Percentiles rank a stretch among this genome's conserved stretches.
phyloP scores from a whole-genome alignment of 768 basidiomycete genomes.

The Kwoniella sp. region DNA sequence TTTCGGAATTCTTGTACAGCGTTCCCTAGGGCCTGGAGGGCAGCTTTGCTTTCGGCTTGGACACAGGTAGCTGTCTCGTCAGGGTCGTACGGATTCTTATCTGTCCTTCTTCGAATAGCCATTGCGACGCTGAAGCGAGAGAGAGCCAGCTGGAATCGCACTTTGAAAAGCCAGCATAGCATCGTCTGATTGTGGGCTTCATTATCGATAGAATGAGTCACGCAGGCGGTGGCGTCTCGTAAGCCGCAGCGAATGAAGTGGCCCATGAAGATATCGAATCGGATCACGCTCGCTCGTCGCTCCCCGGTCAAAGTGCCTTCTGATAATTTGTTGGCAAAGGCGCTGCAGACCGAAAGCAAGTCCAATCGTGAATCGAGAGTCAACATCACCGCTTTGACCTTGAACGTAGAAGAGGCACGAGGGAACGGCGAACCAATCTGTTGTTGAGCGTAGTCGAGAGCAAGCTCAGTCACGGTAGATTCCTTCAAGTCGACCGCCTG shows the following conservation, averaged over 20 bases:
- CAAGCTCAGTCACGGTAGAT: neutral
- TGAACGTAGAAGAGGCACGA: neutral
- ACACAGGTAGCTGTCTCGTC: neutral
- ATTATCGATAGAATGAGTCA: neutral
- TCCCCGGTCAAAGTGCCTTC: neutral
- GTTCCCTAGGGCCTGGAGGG: neutral
- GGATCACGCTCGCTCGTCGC: neutral
- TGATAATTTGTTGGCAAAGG: neutral
- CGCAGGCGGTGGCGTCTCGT: neutral
- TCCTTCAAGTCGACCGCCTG: neutral
- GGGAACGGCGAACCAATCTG: neutral
- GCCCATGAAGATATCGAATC: neutral
- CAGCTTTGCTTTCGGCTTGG: neutral
- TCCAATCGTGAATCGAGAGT: neutral
- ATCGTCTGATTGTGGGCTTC: neutral
- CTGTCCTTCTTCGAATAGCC: neutral
- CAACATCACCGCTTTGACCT: neutral
- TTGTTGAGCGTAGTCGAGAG: neutral
- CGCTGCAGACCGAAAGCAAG: neutral
- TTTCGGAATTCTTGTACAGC: neutral
- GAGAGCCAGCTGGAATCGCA: neutral
- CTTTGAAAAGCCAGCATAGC: neutral
- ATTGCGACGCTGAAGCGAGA: neutral
- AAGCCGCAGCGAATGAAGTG: neutral
- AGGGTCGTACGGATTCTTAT: too few species aligned